phyloP scores from a whole-genome alignment of 2,329 filamentous ascomycete species.

The Fusarium coicis region DNA sequence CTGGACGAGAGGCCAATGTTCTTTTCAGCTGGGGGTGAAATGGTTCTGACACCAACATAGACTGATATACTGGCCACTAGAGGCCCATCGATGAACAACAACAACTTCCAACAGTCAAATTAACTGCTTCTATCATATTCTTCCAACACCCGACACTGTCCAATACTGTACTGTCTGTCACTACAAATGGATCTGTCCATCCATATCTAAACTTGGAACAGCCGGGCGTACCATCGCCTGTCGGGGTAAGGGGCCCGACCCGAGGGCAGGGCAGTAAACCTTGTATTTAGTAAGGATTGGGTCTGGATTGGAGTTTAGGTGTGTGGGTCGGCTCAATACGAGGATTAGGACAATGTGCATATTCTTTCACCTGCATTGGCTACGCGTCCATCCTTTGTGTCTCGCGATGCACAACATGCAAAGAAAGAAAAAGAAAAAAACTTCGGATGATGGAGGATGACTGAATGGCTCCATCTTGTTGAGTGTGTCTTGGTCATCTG shows the following conservation, averaged over 20 bases:
- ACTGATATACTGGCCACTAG: neutral
- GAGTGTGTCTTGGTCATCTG: neutral
- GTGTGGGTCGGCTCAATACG: conserved; percentile 36
- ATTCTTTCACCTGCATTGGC: conserved; percentile 10
- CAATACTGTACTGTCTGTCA: conserved; percentile 31
- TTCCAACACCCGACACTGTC: neutral
- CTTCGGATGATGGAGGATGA: neutral
- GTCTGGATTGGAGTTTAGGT: conserved; percentile 29
- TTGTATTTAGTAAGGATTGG: conserved; percentile 38
- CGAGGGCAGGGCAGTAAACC: conserved; percentile 28
- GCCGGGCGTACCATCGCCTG: conserved; percentile 32
- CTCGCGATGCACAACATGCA: conserved; percentile 12
- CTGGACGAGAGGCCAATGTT: neutral
- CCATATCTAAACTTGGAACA: conserved; percentile 40
- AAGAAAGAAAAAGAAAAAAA: neutral
- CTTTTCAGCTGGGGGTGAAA: neutral
- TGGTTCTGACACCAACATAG: neutral
- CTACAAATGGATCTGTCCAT: conserved; percentile 25
- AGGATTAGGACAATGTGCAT: conserved; percentile 14
- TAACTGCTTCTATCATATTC: neutral
- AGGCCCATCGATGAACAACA: neutral
- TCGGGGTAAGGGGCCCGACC: conserved; percentile 35
- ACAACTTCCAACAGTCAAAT: neutral
- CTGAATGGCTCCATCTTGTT: neutral
- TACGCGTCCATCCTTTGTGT: conserved; percentile 29